phyloP scores from a whole-genome alignment of 2,329 filamentous ascomycete genomes.

The Coccinonectria pachysandricola region DNA sequence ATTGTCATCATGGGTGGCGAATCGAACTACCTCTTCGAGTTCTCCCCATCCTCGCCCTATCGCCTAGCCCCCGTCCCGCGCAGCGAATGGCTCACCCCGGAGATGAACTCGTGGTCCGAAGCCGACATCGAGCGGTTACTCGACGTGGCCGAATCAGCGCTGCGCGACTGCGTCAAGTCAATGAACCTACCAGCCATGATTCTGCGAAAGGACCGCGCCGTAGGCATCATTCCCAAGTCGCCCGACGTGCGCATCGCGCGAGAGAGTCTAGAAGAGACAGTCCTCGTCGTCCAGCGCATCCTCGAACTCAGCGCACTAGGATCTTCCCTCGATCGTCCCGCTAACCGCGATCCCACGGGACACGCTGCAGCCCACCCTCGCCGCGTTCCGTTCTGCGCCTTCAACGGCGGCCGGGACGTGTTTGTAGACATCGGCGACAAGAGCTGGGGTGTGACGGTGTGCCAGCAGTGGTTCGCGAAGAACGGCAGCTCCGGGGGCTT shows the following conservation, averaged over 20 bases:
- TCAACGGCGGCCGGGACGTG: constrained; percentile 95
- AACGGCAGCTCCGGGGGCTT: constrained; percentile 37
- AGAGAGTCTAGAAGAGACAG: constrained; percentile 90
- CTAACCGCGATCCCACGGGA: constrained; percentile 12
- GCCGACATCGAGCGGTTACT: constrained; percentile 69
- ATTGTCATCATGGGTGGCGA: constrained; percentile 92
- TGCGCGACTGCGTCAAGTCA: constrained; percentile 70
- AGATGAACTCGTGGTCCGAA: constrained; percentile 70
- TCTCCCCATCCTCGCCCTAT: constrained; percentile 51
- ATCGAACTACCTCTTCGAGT: constrained; percentile 89
- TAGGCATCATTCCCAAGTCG: constrained; percentile 62
- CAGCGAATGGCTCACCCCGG: constrained; percentile 61
- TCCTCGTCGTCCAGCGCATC: constrained; percentile 86
- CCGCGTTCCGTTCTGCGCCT: constrained; percentile 82
- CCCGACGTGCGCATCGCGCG: constrained; percentile 61
- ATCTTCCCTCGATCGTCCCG: constrained; percentile 18
- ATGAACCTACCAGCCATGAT: constrained; percentile 71
- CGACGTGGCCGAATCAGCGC: constrained; percentile 75
- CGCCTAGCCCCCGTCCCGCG: constrained; percentile 59
- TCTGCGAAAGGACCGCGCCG: constrained; percentile 79
- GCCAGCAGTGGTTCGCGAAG: constrained; percentile 88
- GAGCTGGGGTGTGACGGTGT: constrained; percentile 86
- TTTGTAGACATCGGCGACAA: constrained; percentile 99
- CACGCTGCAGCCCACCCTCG: constrained; percentile 14
- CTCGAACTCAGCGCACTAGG: constrained; percentile 65